Conservation (phyloP, 2,329 filamentous ascomycete species). For the Pestalotiopsis sp. region DNA sequence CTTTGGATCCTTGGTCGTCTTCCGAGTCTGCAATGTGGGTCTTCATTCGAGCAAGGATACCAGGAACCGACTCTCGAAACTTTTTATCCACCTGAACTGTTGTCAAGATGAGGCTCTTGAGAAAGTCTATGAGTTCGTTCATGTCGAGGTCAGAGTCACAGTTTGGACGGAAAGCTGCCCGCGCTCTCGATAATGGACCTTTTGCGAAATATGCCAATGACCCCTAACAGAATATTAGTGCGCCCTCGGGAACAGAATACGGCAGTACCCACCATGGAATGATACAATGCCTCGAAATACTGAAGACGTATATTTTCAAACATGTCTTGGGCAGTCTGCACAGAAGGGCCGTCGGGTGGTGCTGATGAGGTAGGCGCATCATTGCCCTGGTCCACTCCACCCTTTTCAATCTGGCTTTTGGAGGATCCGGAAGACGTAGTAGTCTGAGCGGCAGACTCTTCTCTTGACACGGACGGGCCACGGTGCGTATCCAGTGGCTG, state of each 20-base stretch:
- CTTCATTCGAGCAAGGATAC: conserved; percentile 60
- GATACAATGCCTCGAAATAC: conserved; percentile 63
- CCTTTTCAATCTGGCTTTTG: not conserved
- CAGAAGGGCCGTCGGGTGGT: conserved; percentile 20
- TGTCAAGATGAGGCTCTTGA: conserved; percentile 69
- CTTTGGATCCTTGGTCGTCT: conserved; percentile 48
- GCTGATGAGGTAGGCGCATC: conserved; percentile 12
- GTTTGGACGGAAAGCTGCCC: conserved; percentile 68
- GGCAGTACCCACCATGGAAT: conserved; percentile 56
- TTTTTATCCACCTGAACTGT: conserved; percentile 76
- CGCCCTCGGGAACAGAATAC: not conserved
- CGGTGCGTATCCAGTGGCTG: conserved; percentile 15
- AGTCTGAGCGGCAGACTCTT: conserved; percentile 15
- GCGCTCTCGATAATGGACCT: conserved; percentile 74
- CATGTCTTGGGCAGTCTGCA: conserved; percentile 50
- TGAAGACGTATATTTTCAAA: conserved; percentile 60
- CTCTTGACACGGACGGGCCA: conserved; percentile 13
- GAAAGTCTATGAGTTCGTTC: conserved; percentile 65
- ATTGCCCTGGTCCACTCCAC: not conserved
- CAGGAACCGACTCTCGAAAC: conserved; percentile 70
- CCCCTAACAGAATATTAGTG: conserved; percentile 56
- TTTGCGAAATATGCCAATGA: conserved; percentile 84
- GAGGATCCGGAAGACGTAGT: not conserved
- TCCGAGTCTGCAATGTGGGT: conserved; percentile 59
- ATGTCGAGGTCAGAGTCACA: conserved; percentile 62